Evolutionary conservation across 2,329 filamentous ascomycete species (phyloP).

Genomic region (Sordariomycetes sp.): DNA sequence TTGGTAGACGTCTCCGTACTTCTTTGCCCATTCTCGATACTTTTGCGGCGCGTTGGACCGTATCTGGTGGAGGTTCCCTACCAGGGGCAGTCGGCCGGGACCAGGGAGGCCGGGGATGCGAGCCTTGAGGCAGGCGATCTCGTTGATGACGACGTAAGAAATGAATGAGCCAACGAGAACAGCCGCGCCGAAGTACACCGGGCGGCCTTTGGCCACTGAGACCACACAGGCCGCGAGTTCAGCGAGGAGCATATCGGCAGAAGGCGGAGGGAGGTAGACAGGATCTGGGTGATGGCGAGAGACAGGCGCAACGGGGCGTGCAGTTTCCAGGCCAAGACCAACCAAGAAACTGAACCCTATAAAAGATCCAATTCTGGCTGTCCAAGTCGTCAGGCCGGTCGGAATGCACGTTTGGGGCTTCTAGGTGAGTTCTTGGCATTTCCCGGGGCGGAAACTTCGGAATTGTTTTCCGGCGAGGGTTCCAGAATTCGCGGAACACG

Average conservation of each 20-base stretch:
- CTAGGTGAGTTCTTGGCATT: too few relatives aligned
- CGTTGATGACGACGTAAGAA: slow-evolving; percentile 35
- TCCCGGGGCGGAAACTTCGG: too few relatives aligned
- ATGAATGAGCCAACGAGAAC: background rate
- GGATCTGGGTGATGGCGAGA: background rate
- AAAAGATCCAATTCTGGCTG: too few relatives aligned
- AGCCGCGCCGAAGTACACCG: background rate
- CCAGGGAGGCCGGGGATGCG: slow-evolving; percentile 35
- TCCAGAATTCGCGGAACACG: too few relatives aligned
- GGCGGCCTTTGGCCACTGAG: background rate
- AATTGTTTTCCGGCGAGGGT: too few relatives aligned
- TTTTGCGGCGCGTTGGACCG: slow-evolving; percentile 43
- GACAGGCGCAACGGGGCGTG: background rate
- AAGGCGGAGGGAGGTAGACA: background rate
- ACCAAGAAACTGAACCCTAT: too few relatives aligned
- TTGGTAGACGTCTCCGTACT: slow-evolving; percentile 39
- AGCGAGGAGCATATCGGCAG: background rate
- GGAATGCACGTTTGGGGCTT: too few relatives aligned
- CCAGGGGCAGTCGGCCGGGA: slow-evolving; percentile 37
- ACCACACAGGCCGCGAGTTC: background rate
- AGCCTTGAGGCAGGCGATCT: slow-evolving; percentile 30
- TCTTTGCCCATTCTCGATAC: slow-evolving; percentile 42
- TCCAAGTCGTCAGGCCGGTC: too few relatives aligned
- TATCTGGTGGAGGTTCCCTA: slow-evolving; percentile 45
- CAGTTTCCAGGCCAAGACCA: background rate